Percentiles rank a stretch among this genome's conserved stretches.
Conservation (phyloP, 257 asterid species). For the Fraxinus cuspidata region DNA sequence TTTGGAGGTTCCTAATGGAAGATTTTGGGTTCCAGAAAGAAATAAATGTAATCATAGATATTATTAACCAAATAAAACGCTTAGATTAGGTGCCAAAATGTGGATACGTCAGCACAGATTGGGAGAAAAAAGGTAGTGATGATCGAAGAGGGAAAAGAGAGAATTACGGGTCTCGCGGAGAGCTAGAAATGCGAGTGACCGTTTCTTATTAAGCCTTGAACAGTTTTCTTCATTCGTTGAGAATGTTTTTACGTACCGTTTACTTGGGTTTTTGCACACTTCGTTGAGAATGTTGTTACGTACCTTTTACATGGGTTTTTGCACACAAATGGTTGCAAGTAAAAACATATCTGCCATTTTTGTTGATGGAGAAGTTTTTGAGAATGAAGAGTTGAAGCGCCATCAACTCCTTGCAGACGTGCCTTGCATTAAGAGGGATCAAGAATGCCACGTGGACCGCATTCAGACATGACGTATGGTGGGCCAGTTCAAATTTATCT, state of each 20-base stretch:
- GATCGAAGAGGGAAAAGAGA: conserved; percentile 32
- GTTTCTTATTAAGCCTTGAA: conserved; percentile 7
- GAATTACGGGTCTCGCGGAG: conserved; percentile 26
- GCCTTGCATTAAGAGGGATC: conserved; percentile 37
- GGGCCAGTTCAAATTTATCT: no score
- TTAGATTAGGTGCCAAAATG: neutral
- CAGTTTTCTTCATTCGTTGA: neutral
- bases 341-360: neutral
- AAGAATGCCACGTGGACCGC: conserved; percentile 3
- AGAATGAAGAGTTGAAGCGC: conserved; percentile 14
- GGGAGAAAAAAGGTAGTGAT: conserved; percentile 19
- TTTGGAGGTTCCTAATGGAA: conserved; percentile 51
- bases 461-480: no score
- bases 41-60: conserved; percentile 28
- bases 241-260: neutral
- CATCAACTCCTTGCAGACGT: conserved; percentile 38
- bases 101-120: neutral
- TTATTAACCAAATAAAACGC: conserved; percentile 5
- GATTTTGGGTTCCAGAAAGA: conserved; percentile 51
- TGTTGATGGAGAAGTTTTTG: neutral
- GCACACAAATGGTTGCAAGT: conserved; percentile 4
- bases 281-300: neutral
- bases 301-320: conserved; percentile 16
- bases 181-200: conserved; percentile 46
- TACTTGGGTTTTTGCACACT: conserved; percentile 20